These are phyloP conservation scores for Babesia divergens DNA, from an alignment of 169 alveolate genomes.

Conservation along the genomic window DNA sequence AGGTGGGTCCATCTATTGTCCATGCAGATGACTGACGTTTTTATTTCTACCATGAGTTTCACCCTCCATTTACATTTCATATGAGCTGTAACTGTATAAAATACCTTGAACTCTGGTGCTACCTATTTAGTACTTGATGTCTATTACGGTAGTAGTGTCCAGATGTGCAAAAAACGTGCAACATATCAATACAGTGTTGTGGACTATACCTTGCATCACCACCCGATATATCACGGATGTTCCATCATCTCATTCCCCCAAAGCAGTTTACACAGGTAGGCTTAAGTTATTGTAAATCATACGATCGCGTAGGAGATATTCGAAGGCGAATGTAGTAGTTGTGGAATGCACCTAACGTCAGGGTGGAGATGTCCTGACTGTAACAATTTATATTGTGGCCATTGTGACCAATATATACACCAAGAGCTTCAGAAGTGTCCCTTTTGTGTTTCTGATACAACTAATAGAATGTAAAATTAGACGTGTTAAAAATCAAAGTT, in stretches of 20 bases:
- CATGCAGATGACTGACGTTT: constrained; percentile 27
- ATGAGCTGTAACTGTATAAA: background rate
- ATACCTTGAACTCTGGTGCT: background rate
- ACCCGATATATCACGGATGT: constrained; percentile 60
- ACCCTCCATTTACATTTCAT: background rate
- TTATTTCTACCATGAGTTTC: background rate
- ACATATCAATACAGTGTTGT: constrained; percentile 28
- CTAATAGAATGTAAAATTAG: no score
- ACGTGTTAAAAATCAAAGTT: no score
- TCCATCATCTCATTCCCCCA: constrained; percentile 62
- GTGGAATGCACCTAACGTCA: constrained; percentile 37
- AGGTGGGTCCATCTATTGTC: constrained; percentile 55
- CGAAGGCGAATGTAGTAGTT: constrained; percentile 45
- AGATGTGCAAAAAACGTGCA: no score
- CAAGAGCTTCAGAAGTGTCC: constrained; percentile 77
- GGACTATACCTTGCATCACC: constrained; percentile 60
- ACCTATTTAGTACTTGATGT: background rate
- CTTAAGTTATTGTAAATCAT: background rate
- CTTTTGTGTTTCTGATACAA: constrained; percentile 44
- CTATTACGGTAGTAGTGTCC: background rate
- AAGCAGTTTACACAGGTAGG: constrained; percentile 19
- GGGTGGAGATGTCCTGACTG: constrained; percentile 69
- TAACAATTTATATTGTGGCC: constrained; percentile 52
- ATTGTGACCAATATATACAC: constrained; percentile 66
- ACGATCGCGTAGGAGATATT: constrained; percentile 4